Conservation (phyloP, 208 protist species). For the Leishmania gerbilli region DNA sequence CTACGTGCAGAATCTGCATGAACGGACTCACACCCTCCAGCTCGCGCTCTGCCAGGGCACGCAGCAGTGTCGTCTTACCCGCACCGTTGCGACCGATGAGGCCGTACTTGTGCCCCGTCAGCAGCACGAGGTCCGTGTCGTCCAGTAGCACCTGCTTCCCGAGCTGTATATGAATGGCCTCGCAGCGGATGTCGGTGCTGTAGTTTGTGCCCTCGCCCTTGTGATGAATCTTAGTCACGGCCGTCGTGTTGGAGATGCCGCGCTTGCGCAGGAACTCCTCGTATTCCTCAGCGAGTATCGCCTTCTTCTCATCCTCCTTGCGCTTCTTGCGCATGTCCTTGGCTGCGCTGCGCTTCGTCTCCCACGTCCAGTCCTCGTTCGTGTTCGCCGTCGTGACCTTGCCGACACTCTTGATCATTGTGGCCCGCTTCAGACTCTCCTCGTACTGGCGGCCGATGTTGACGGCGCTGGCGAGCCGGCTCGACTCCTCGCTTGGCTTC, state of each 20-base stretch:
- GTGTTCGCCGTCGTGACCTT: conserved; percentile 84
- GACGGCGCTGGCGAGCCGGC: conserved; percentile 73
- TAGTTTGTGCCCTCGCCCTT: conserved; percentile 79
- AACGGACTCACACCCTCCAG: conserved; percentile 95
- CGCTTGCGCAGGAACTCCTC: conserved; percentile 89
- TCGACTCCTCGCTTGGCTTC: conserved; percentile 70
- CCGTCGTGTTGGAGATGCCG: conserved; percentile 70
- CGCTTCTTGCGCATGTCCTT: conserved; percentile 90
- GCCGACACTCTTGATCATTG: conserved; percentile 83
- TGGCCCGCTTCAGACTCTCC: conserved; percentile 82
- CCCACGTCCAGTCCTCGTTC: conserved; percentile 91
- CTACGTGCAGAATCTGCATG: conserved; percentile 97
- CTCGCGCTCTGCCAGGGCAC: conserved; percentile 92
- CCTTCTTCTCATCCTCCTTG: conserved; percentile 91
- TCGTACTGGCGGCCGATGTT: conserved; percentile 90
- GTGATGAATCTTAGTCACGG: conserved; percentile 88
- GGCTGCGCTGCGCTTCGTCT: conserved; percentile 83
- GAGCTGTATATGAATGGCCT: conserved; percentile 89
- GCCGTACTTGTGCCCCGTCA: conserved; percentile 95
- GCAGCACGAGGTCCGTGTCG: conserved; percentile 74
- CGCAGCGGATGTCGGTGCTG: conserved; percentile 86
- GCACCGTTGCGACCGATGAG: conserved; percentile 96
- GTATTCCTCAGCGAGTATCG: conserved; percentile 87
- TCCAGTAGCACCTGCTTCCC: conserved; percentile 89
- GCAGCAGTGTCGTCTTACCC: conserved; percentile 95